Conservation (phyloP, 441 rosid species). For the Gossypium davidsonii region DNA sequence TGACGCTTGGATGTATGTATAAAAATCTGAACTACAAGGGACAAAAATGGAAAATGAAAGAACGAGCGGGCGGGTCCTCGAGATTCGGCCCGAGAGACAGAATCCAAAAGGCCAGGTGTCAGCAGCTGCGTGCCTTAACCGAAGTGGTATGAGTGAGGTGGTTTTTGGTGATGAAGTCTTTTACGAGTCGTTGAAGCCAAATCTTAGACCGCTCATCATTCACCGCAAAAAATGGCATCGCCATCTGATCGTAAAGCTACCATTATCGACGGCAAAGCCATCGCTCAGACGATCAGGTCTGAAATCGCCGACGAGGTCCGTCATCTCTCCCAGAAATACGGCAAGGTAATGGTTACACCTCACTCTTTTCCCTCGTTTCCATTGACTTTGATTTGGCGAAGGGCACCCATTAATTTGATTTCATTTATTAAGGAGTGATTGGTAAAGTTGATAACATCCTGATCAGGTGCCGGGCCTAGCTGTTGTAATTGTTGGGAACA, state of each 20-base stretch:
- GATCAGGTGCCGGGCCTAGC: slow-evolving; percentile 82
- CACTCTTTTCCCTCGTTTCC: neutral
- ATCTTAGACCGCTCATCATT: neutral
- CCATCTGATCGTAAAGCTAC: slow-evolving; percentile 45
- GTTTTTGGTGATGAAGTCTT: neutral
- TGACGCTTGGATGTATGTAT: no score
- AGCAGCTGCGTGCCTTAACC: neutral
- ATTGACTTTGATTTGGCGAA: neutral
- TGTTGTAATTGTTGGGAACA: slow-evolving; percentile 67
- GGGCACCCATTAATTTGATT: neutral
- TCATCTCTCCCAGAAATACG: slow-evolving; percentile 49
- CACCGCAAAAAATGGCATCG: slow-evolving; percentile 36
- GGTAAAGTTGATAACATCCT: neutral
- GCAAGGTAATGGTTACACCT: slow-evolving; percentile 40
- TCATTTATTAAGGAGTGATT: neutral
- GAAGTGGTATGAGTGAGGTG: neutral
- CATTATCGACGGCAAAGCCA: slow-evolving; percentile 67
- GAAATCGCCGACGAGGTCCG: slow-evolving; percentile 79
- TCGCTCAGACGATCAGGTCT: slow-evolving; percentile 70
- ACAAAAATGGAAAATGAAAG: neutral
- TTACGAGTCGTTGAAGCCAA: neutral
- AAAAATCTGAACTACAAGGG: no score
- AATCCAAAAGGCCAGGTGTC: neutral
- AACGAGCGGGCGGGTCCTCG: neutral
- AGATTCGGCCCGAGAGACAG: neutral